These are phyloP conservation scores for Penicillium egyptiacum DNA, from an alignment of 495 filamentous ascomycete species.

Conservation along the genomic window DNA sequence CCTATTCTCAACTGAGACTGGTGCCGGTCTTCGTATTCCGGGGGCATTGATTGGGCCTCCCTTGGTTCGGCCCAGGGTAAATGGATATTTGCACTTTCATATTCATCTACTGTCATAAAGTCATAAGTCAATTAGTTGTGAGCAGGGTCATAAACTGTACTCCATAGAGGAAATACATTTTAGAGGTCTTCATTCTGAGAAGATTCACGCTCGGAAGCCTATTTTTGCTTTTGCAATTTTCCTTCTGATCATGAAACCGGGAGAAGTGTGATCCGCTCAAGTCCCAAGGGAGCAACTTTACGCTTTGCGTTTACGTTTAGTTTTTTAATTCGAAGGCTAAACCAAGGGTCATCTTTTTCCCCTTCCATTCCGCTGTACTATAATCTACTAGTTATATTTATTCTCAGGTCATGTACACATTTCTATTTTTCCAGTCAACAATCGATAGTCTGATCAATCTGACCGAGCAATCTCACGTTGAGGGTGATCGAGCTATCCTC, in stretches of 20 bases:
- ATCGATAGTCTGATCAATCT: constrained; percentile 6
- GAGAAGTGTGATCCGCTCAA: constrained; percentile 5
- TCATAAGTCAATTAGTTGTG: background rate
- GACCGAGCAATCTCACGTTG: background rate
- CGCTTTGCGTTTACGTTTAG: background rate
- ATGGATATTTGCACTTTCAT: constrained; percentile 7
- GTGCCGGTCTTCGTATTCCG: constrained; percentile 22
- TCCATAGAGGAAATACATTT: background rate
- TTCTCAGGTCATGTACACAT: background rate
- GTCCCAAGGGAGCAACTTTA: background rate
- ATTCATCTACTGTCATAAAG: background rate
- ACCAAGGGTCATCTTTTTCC: background rate
- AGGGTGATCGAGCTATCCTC: constrained; percentile 10
- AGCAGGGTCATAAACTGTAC: background rate
- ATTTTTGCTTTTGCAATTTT: background rate
- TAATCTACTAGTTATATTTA: background rate
- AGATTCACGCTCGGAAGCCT: background rate
- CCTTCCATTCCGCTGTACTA: background rate
- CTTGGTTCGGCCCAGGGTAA: constrained; percentile 21
- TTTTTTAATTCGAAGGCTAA: constrained; percentile 2
- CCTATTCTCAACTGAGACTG: constrained; percentile 11
- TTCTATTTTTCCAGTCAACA: background rate
- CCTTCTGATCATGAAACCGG: constrained; percentile 11
- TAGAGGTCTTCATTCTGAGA: background rate
- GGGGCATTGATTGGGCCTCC: constrained; percentile 20